A percentile compares a stretch with the other conserved stretches of the same genome.
Evolutionary conservation across 805 yeast genomes (phyloP).

Genomic region (Cyberlindnera bimundalis): DNA sequence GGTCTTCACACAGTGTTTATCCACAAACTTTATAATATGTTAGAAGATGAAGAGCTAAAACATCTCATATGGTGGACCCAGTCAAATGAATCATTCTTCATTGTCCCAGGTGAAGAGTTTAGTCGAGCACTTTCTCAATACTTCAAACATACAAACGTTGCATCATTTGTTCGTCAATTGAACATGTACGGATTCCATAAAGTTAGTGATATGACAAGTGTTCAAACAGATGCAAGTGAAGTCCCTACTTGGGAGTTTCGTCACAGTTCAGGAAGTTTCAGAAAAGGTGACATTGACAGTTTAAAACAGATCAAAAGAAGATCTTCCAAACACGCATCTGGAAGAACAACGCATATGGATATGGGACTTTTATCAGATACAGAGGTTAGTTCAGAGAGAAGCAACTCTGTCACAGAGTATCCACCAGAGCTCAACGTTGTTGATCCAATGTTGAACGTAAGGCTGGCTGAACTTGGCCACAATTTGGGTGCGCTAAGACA

Average conservation of each 20-base stretch:
- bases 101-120: slow-evolving; percentile 86
- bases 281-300: slow-evolving; percentile 75
- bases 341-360: slow-evolving; percentile 10
- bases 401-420: slow-evolving; percentile 19
- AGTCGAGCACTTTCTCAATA: slow-evolving; percentile 62
- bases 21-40: slow-evolving; percentile 87
- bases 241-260: slow-evolving; percentile 75
- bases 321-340: slow-evolving; percentile 41
- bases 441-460: slow-evolving; percentile 26
- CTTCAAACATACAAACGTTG: slow-evolving; percentile 79
- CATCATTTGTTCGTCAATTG: slow-evolving; percentile 64
- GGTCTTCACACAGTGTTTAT: slow-evolving; percentile 59
- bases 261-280: slow-evolving; percentile 75
- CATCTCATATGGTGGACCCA: slow-evolving; percentile 88
- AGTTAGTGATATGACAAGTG: slow-evolving; percentile 11
- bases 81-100: slow-evolving; percentile 65
- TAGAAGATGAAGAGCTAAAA: slow-evolving; percentile 68
- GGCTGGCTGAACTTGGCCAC: slow-evolving; percentile 38
- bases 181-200: slow-evolving; percentile 48
- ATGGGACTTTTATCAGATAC: slow-evolving; percentile 17
- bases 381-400: slow-evolving; percentile 21
- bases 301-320: slow-evolving; percentile 77
- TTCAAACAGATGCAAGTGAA: slow-evolving; percentile 7
- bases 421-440: slow-evolving; percentile 6
- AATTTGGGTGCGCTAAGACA: slow-evolving; percentile 36